Conservation (phyloP, 306 rosid species). For the Rosa multiflora region DNA sequence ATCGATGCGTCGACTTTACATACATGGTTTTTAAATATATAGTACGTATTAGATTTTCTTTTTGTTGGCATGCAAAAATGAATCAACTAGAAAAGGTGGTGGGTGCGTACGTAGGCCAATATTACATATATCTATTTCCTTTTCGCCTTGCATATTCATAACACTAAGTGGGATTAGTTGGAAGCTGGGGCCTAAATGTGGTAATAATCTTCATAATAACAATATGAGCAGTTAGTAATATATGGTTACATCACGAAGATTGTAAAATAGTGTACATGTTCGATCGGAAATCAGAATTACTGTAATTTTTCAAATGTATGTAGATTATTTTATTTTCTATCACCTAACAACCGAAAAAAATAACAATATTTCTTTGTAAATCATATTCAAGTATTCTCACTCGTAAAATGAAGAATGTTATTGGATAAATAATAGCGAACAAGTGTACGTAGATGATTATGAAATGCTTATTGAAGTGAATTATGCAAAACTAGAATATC, state of each 20-base stretch:
- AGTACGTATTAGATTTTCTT: not conserved
- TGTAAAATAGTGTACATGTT: not conserved
- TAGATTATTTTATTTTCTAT: no score
- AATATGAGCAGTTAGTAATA: not conserved
- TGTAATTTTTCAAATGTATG: no score
- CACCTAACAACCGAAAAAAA: no score
- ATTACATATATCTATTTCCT: not conserved
- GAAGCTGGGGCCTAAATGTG: not conserved
- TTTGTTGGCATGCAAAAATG: slow-evolving; percentile 7
- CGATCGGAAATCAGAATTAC: no score
- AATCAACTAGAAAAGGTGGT: slow-evolving; percentile 7
- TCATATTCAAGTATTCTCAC: no score
- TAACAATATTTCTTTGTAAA: no score
- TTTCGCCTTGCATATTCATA: not conserved
- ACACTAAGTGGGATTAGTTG: slow-evolving; percentile 10
- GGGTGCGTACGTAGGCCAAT: not conserved
- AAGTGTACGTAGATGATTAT: no score
- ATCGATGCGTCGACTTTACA: not conserved
- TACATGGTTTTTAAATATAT: not conserved
- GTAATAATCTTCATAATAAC: not conserved
- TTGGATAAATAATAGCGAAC: no score
- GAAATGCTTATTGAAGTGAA: not conserved
- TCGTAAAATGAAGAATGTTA: no score
- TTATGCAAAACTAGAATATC: not conserved
- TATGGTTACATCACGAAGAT: not conserved